Evolutionary conservation across 192 early-diverging fungal genomes (phyloP).

Genomic region (Podila verticillata): DNA sequence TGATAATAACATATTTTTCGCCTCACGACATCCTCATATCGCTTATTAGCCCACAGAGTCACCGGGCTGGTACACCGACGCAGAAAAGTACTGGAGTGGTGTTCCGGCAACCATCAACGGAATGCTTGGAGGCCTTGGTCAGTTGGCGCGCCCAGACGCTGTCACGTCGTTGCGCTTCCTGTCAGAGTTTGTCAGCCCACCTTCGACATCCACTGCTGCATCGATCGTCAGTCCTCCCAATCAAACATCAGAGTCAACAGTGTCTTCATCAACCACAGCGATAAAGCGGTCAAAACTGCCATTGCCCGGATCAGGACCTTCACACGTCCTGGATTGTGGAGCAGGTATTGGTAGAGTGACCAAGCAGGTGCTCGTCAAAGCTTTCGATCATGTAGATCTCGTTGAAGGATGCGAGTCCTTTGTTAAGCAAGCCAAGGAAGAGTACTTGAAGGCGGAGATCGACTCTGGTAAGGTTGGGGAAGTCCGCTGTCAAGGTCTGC

Average conservation of each 20-base stretch:
- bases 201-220: conserved; percentile 4
- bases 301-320: conserved; percentile 41
- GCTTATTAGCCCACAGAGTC: conserved; percentile 34
- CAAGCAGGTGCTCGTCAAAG: conserved; percentile 80
- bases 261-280: background rate
- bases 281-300: conserved; percentile 23
- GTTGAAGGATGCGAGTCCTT: conserved; percentile 89
- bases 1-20: background rate
- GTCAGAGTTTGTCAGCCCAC: conserved; percentile 64
- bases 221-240: conserved; percentile 27
- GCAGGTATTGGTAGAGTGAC: conserved; percentile 96
- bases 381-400: conserved; percentile 89
- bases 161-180: conserved; percentile 75
- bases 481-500: conserved; percentile 82
- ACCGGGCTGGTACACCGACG: conserved; percentile 73
- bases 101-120: conserved; percentile 80
- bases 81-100: conserved; percentile 65
- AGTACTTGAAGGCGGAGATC: conserved; percentile 70
- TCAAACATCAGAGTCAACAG: conserved; percentile 1
- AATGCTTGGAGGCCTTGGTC: conserved; percentile 90
- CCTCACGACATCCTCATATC: background rate
- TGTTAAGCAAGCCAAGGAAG: conserved; percentile 71
- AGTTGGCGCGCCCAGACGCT: conserved; percentile 78
- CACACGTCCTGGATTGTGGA: conserved; percentile 82
- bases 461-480: conserved; percentile 65